Base-by-base conservation (phyloP, 345 rosid genomes). In the Populus ilicifolia region DNA sequence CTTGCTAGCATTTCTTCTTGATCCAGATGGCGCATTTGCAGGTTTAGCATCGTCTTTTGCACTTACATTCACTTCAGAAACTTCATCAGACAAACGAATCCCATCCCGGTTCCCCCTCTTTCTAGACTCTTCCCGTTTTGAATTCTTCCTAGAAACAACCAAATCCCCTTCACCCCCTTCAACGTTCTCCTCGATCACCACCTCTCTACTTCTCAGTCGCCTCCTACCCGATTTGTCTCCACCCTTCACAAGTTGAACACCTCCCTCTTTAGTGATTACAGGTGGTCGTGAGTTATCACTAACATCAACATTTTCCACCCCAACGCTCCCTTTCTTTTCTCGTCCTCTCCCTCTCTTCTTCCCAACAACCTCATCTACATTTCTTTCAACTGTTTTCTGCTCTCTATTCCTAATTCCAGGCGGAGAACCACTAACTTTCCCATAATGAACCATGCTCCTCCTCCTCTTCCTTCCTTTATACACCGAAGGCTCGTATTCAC, bases 401-500 rank as follows among this genome's bases (percentile, higher is more conserved):
- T 62, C 13, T 52, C 23, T 52, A 52, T 18, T 52, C 59, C 23
- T 52, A 20, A 9, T 7, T 52, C n/a, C 18, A 20, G 59, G 23
- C 9, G n/a, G 23, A 52, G 59, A 52, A 20, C 23, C 11, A 20
- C 6, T 52, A 20, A 6, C 59, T 52, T 52, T 20, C 14, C 54
- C 21, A 2, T 43, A 39, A 69, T 30, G 33, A 59, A 21, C 39
- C 41, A 43, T 38, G 11, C 30, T 69, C 50, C 68, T 69, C 50
- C 68, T 73, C 65, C 54, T 78, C 67, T 71, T 81, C 80, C 33
- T 77, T 1, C 16, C 72, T 46, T 64, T 76, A 81, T 74, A 52
- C 20, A 69, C 80, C 4, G 96, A 89, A 11, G 79, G 72, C 75
- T 87, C 86, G 52, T 83, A 88, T 21, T 83, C 70, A 59, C 85